Evolutionary conservation across 2,329 filamentous ascomycete genomes (phyloP).

Genomic region (Aspergillus brunneoviolaceus): DNA sequence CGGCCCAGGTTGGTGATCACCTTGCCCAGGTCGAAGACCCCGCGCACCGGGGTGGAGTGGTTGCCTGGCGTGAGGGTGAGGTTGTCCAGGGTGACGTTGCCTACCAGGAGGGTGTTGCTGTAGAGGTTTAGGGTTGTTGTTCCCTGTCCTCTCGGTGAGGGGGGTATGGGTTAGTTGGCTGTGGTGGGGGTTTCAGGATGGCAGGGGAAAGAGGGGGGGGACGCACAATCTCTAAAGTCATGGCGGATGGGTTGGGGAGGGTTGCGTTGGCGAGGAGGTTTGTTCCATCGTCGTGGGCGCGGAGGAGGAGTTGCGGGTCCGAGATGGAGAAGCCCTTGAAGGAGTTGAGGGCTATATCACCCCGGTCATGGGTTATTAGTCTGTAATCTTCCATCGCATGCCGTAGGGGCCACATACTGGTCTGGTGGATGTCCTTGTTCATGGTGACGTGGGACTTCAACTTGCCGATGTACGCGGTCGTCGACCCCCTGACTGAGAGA

Average conservation of each 20-base stretch:
- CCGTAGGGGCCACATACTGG: constrained; percentile 27
- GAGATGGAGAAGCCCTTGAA: constrained; percentile 52
- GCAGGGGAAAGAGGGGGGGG: background rate
- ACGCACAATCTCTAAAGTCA: constrained; percentile 53
- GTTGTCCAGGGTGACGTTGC: constrained; percentile 50
- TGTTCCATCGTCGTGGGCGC: constrained; percentile 44
- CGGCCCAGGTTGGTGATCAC: constrained; percentile 29
- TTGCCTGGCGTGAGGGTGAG: constrained; percentile 55
- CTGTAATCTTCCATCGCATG: too few relatives aligned
- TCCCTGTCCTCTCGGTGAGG: constrained; percentile 33
- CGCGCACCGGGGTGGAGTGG: constrained; percentile 52
- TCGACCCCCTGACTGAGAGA: constrained; percentile 29
- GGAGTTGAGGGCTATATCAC: constrained; percentile 50
- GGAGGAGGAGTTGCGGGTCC: constrained; percentile 47
- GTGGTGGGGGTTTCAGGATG: too few relatives aligned
- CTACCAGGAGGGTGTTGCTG: constrained; percentile 49
- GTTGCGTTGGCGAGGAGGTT: constrained; percentile 55
- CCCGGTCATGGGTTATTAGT: too few relatives aligned
- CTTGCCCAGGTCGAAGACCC: constrained; percentile 47
- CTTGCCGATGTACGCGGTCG: constrained; percentile 32
- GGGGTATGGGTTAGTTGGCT: background rate
- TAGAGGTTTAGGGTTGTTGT: constrained; percentile 55
- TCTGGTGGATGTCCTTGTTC: constrained; percentile 35
- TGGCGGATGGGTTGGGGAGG: constrained; percentile 59
- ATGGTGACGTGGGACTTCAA: constrained; percentile 36